A percentile compares a stretch with the other conserved stretches of the same genome.
Evolutionary conservation across 495 filamentous ascomycete genomes (phyloP).

Genomic region (Aspergillus cavernicola): DNA sequence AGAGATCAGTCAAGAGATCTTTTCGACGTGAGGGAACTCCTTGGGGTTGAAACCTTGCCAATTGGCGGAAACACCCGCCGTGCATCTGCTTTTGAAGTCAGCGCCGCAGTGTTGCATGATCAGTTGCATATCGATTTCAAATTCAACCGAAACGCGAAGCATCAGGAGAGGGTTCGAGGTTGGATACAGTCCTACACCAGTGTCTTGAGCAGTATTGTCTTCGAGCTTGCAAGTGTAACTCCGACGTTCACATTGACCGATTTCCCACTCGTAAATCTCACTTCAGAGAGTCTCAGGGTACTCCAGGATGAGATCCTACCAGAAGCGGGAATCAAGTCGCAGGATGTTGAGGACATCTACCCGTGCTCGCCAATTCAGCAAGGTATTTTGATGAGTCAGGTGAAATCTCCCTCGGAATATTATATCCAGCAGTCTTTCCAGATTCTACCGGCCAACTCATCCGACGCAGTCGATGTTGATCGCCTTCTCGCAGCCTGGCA

Average conservation of each 20-base stretch:
- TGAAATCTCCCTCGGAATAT: slow-evolving; percentile 6
- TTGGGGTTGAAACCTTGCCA: background rate
- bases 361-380: slow-evolving; percentile 14
- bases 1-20: background rate
- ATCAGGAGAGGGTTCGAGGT: background rate
- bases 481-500: slow-evolving; percentile 7
- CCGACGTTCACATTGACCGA: slow-evolving; percentile 1
- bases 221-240: background rate
- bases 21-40: background rate
- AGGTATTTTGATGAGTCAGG: slow-evolving; percentile 13
- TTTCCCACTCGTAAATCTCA: slow-evolving; percentile 1
- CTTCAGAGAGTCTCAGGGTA: background rate
- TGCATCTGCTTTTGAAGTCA: background rate
- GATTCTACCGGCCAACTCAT: background rate
- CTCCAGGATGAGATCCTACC: background rate
- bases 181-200: background rate
- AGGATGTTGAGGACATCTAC: slow-evolving; percentile 9
- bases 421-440: slow-evolving; percentile 12
- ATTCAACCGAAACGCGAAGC: slow-evolving; percentile 4
- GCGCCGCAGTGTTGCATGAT: background rate
- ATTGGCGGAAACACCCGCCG: background rate
- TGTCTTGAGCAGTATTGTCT: background rate
- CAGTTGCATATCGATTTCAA: background rate
- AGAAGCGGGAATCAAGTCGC: background rate
- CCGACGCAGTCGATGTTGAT: background rate